Evolutionary conservation across 768 basidiomycete genomes (phyloP), one percentile per base, ranked within the genome.

Genomic region (Artomyces pyxidatus): DNA sequence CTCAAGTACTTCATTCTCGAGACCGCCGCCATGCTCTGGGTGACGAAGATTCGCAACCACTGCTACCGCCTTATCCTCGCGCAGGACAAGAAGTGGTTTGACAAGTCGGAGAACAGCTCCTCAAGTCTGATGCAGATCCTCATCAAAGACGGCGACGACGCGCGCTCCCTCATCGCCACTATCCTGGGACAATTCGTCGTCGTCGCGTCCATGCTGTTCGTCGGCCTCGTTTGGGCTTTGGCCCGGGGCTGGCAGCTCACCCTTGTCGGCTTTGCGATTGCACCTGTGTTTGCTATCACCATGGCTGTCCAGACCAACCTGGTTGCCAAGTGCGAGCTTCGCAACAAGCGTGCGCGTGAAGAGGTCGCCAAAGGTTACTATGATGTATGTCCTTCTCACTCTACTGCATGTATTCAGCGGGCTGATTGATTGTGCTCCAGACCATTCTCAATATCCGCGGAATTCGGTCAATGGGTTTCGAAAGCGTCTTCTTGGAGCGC

Each of bases 41-140:
- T 87, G 21, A 80, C 78, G 4, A 57, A 60, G 17, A 61, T 96
- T 25, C 80, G 96, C 19, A 65, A 70, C 12, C 54, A 49, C 0
- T 80, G 78, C 2, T 82, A 84, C 59, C 58, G 58, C 4, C 74
- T 69, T 27, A 70, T 97, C 12, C 67, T 98, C 32, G 59, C 65
- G 12, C 93, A 95, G 64, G 90, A 96, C 64, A 90, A 87, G 66
- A 62, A 72, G 27, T 99, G 84, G 80, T 97, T 95, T 64, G 94
- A 97, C 62, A 68, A 71, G 51, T 67, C 73, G 5, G 69, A 74
- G 37, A 80, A 90, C 65, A 64, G 71, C 4, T 70, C 88, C 0
- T 66, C 74, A 21, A 67, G 71, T 6, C 65, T 98, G 11, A 78
- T 85, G 10, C 87, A 92, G 61, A 68, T 77, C 10, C 69, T 97